Evolutionary conservation across 2,329 filamentous ascomycete genomes (phyloP).

Genomic region (Monosporascus sp.): DNA sequence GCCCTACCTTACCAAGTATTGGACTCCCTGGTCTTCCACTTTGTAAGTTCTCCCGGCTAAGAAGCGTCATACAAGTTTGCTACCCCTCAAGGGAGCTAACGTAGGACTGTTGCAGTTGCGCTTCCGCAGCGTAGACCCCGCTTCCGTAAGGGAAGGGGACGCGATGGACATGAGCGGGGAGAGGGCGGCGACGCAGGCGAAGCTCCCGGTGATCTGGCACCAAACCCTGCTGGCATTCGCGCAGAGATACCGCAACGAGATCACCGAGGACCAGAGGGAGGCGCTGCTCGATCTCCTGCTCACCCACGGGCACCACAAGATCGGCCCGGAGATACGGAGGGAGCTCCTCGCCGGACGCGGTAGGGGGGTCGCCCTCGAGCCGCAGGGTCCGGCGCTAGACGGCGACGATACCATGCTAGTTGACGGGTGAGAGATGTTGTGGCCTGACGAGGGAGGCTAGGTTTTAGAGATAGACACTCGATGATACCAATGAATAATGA

Average conservation of each 20-base stretch:
- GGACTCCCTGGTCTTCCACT: conserved; percentile 93
- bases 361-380: conserved; percentile 67
- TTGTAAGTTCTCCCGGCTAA: conserved; percentile 29
- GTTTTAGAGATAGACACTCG: not conserved
- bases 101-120: conserved; percentile 44
- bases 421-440: conserved; percentile 29
- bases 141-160: conserved; percentile 47
- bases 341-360: conserved; percentile 86
- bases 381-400: conserved; percentile 48
- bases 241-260: conserved; percentile 90
- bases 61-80: not conserved
- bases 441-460: not conserved
- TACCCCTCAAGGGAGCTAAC: too few species aligned
- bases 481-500: conserved; percentile 3
- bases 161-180: conserved; percentile 44
- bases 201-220: conserved; percentile 92
- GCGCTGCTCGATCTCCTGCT: conserved; percentile 82
- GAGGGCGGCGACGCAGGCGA: conserved; percentile 48
- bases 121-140: conserved; percentile 67
- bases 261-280: conserved; percentile 91
- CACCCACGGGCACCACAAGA: conserved; percentile 76
- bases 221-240: conserved; percentile 90
- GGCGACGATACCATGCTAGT: conserved; percentile 92
- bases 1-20: conserved; percentile 92
- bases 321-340: conserved; percentile 84